Base-by-base conservation (phyloP, 371 early-diverging fungal genomes). In the Syncephalastrum monosporum region DNA sequence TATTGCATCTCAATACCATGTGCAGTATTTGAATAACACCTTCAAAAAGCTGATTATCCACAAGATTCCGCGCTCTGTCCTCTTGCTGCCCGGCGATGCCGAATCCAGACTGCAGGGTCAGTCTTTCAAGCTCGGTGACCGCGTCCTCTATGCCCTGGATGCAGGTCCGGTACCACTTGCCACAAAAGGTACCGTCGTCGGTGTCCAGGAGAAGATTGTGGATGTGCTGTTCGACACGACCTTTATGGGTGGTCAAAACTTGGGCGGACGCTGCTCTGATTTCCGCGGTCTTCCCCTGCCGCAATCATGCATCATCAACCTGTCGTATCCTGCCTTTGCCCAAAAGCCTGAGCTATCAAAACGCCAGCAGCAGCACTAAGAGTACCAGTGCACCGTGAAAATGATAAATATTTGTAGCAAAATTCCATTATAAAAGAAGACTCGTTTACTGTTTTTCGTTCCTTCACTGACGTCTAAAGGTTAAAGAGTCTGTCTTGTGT, bases 171-270 rank as follows among this genome's bases (percentile, higher is more conserved):
- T 94, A 8, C 92, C 93, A 10, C 64, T 94, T 38, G 96, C 84
- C 2, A 79, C 85, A 17, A 79, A 79, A 55, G 98, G 98, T 19
- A 91, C 91, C 12, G 85, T 96, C 2, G 88, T 96, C 47, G 92
- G 88, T 10, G 78, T 92, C 8, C 82, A 90, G 25, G 87, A 83
- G 12, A 70, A 81, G 47, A 65, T 77, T 24, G 60, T 96, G 3
- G 96, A 97, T 55, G 82, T 98, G 8, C 67, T 98, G 0, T 92
- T 96, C 66, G 98, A 98, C 63, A 64, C 72, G 29, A 65, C 84
- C 3, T 90, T 95, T 58, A 83, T 93, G 81, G 85, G 87, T 49
- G 95, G 93, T 0, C 80, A 77, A 41, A 82, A 75, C n/a, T 73
- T 97, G 24, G 86, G 84, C 53, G 92, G 89, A 50, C 68, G 88